Evolutionary conservation across 352 stramenopile genomes (phyloP).

Genomic region (Elongisporangium anandrum): DNA sequence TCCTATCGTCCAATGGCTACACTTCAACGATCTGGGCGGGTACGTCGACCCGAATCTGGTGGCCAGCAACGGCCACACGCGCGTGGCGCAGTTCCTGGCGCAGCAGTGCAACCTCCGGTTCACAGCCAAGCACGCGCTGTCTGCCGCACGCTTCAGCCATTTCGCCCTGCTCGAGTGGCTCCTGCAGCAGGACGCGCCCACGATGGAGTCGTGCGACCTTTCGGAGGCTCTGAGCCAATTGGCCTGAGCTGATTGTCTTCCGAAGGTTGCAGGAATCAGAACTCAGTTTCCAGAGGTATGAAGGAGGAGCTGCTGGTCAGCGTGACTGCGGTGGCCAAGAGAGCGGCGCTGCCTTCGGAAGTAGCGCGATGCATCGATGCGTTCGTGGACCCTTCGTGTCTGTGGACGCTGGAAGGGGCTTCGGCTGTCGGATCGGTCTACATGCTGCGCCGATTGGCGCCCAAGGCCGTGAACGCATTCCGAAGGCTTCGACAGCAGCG

Average conservation of each 20-base stretch:
- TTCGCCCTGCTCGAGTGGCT: slow-evolving; percentile 1
- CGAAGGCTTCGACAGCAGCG: not conserved
- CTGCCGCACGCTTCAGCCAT: not conserved
- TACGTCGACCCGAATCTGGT: not conserved
- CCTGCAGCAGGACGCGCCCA: not conserved
- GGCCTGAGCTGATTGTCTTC: not conserved
- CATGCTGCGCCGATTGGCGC: not conserved
- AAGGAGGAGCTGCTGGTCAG: not conserved
- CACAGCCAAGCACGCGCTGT: not conserved
- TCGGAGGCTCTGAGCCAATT: not conserved
- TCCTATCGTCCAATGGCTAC: slow-evolving; percentile 57
- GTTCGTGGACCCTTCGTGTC: not conserved
- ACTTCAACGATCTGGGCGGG: slow-evolving; percentile 23
- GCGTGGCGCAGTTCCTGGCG: not conserved
- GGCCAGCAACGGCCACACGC: slow-evolving; percentile 3
- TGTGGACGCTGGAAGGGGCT: not conserved
- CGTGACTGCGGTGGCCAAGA: not conserved
- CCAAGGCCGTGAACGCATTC: not conserved
- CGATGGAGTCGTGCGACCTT: not conserved
- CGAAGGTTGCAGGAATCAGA: not conserved
- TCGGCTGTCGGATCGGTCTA: not conserved
- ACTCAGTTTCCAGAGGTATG: not conserved
- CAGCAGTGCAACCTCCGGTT: not conserved
- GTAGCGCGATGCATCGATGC: not conserved
- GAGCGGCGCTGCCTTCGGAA: not conserved